These are phyloP conservation scores for Kazachstania sp. DNA, from an alignment of 1,139 yeast genomes.

Conservation along the genomic window DNA sequence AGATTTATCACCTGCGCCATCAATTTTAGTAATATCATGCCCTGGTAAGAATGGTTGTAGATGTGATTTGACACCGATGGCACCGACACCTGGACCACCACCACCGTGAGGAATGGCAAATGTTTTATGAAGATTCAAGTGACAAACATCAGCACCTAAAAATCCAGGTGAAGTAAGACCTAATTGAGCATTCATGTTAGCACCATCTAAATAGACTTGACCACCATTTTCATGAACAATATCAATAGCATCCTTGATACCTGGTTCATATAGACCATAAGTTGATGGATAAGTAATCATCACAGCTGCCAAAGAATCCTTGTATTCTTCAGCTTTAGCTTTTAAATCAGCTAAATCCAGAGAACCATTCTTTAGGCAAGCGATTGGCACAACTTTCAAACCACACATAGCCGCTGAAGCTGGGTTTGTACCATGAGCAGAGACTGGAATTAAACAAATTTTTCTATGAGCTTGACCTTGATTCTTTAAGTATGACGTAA, in stretches of 20 bases:
- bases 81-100: constrained; percentile 99
- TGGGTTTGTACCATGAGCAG: constrained; percentile 98
- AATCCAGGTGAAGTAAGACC: constrained; percentile 97
- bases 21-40: constrained; percentile 53
- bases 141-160: constrained; percentile 98
- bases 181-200: constrained; percentile 98
- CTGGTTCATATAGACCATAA: constrained; percentile 92
- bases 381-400: constrained; percentile 82
- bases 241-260: constrained; percentile 75
- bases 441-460: constrained; percentile 87
- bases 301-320: constrained; percentile 68
- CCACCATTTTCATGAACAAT: constrained; percentile 83
- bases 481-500: constrained; percentile 65
- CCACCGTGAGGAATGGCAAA: constrained; percentile 99
- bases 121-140: constrained; percentile 90
- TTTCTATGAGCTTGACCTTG: constrained; percentile 66
- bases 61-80: constrained; percentile 86
- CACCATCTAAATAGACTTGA: constrained; percentile 95
- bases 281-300: constrained; percentile 98
- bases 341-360: constrained; percentile 70
- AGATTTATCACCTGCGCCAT: constrained; percentile 37
- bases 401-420: constrained; percentile 99
- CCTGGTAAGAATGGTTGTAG: constrained; percentile 75
- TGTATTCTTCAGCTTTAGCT: constrained; percentile 63
- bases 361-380: constrained; percentile 79